Percentiles rank a stretch among this genome's conserved stretches.
phyloP scores from a whole-genome alignment of 768 basidiomycete genomes.

The Trametes maxima region DNA sequence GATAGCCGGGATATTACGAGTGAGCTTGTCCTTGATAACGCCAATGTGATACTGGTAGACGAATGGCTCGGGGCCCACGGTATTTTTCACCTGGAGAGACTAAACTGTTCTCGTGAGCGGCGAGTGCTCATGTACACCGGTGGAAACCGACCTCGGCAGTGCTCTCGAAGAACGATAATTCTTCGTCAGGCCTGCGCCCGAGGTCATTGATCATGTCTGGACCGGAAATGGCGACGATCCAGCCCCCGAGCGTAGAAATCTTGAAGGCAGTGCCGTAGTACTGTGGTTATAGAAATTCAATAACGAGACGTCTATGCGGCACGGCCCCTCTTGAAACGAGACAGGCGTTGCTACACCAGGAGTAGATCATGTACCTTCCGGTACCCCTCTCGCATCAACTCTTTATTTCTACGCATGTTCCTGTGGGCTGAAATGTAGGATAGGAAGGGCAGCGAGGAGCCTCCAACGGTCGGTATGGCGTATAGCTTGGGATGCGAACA shows the following conservation, averaged over 20 bases:
- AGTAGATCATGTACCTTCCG: conserved; percentile 28
- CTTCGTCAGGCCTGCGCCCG: conserved; percentile 47
- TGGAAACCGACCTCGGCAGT: conserved; percentile 39
- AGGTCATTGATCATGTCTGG: conserved; percentile 52
- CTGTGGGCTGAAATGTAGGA: conserved; percentile 36
- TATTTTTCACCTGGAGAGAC: conserved; percentile 36
- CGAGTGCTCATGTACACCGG: not conserved
- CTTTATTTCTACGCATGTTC: conserved; percentile 35
- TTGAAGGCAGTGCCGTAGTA: conserved; percentile 40
- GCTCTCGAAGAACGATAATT: conserved; percentile 44
- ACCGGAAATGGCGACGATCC: conserved; percentile 50
- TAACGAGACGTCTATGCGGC: too few species aligned
- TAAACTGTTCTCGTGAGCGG: conserved; percentile 18
- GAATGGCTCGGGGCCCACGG: conserved; percentile 31
- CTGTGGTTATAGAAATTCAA: conserved; percentile 13
- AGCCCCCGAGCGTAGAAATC: conserved; percentile 45
- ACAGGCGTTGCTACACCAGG: not conserved
- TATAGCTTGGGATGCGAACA: conserved; percentile 7
- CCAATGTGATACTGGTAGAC: conserved; percentile 27
- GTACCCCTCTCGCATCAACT: conserved; percentile 41
- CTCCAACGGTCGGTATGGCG: conserved; percentile 38
- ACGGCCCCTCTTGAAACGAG: too few species aligned
- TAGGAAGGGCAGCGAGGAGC: conserved; percentile 36
- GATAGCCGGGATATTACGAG: conserved; percentile 25
- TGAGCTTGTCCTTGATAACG: conserved; percentile 31